Evolutionary conservation across 495 filamentous ascomycete species (phyloP).

Genomic region (Talaromyces thailandensis): DNA sequence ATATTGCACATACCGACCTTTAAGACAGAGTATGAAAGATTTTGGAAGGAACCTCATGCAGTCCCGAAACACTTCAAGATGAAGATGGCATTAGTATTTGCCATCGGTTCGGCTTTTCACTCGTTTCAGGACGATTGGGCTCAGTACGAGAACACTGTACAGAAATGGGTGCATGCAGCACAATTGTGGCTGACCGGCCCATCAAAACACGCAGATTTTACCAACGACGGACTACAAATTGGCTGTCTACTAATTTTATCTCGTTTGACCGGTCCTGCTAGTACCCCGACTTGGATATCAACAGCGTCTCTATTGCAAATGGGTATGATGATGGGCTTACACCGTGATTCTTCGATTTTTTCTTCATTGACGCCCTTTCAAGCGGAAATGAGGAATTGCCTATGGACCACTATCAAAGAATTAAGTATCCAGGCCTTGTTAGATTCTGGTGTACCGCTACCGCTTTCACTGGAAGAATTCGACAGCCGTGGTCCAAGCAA

Average conservation of each 20-base stretch:
- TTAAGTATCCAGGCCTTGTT: conserved; percentile 37
- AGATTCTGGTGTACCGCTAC: conserved; percentile 32
- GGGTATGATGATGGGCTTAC: conserved; percentile 43
- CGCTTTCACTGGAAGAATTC: conserved; percentile 33
- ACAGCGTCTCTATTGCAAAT: conserved; percentile 36
- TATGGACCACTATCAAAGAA: conserved; percentile 53
- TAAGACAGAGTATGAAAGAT: conserved; percentile 32
- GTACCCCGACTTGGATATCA: conserved; percentile 38
- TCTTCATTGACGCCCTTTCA: conserved; percentile 33
- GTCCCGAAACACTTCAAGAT: conserved; percentile 10
- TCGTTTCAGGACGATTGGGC: conserved; percentile 14
- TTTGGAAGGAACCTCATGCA: conserved; percentile 23
- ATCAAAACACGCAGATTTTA: conserved; percentile 32
- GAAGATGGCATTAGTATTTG: conserved; percentile 16
- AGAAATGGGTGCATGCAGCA: conserved; percentile 41
- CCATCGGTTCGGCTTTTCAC: conserved; percentile 23
- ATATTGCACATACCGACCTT: conserved; percentile 42
- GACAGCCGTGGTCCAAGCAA: conserved; percentile 39
- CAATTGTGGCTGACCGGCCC: conserved; percentile 46
- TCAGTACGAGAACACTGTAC: conserved; percentile 20
- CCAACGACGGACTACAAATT: conserved; percentile 36
- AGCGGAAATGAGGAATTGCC: conserved; percentile 41
- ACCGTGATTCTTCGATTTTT: conserved; percentile 44
- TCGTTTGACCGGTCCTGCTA: conserved; percentile 37
- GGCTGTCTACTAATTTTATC: conserved; percentile 41